A percentile compares a stretch with the other conserved stretches of the same genome.
These are phyloP conservation scores for Ophiostoma tasmaniense DNA, from an alignment of 2,329 filamentous ascomycete genomes.

Conservation along the genomic window DNA sequence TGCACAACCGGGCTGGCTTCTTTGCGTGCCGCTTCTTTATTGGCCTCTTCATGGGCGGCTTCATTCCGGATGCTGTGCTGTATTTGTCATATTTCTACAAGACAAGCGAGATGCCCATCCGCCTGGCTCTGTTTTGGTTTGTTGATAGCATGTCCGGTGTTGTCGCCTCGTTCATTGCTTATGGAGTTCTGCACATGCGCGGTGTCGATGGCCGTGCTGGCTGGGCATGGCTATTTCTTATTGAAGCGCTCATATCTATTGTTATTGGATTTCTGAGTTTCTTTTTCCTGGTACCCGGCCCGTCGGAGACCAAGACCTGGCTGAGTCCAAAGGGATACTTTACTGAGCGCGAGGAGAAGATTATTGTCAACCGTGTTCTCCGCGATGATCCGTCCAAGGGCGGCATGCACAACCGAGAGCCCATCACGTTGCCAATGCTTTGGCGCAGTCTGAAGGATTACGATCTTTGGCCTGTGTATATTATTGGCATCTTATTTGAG, in stretches of 20 bases:
- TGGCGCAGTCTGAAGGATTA: conserved; percentile 16
- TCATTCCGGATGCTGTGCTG: conserved; percentile 29
- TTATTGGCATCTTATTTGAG: conserved; percentile 16
- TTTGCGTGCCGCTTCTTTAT: conserved; percentile 23
- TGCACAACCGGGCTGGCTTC: conserved; percentile 23
- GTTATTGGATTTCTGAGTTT: conserved; percentile 35
- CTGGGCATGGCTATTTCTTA: conserved; percentile 41
- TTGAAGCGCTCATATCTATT: conserved; percentile 43
- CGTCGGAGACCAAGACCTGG: conserved; percentile 35
- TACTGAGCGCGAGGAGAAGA: conserved; percentile 46
- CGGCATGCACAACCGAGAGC: conserved; percentile 50
- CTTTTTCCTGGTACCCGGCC: conserved; percentile 38
- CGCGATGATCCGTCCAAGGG: conserved; percentile 52
- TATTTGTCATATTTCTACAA: conserved; percentile 32
- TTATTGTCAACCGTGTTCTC: conserved; percentile 48
- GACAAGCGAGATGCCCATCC: conserved; percentile 27
- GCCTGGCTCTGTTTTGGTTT: conserved; percentile 30
- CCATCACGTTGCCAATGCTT: conserved; percentile 36
- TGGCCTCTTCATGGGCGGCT: conserved; percentile 28
- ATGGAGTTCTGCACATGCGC: conserved; percentile 30
- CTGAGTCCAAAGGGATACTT: conserved; percentile 47
- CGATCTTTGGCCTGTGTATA: conserved; percentile 21
- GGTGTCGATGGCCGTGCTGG: conserved; percentile 30
- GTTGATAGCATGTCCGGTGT: conserved; percentile 27
- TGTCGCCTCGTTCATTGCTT: conserved; percentile 29